A percentile compares a stretch with the other conserved stretches of the same genome.
Conservation (phyloP, 73 alveolate genomes). For the Paramecium octaurelia region DNA sequence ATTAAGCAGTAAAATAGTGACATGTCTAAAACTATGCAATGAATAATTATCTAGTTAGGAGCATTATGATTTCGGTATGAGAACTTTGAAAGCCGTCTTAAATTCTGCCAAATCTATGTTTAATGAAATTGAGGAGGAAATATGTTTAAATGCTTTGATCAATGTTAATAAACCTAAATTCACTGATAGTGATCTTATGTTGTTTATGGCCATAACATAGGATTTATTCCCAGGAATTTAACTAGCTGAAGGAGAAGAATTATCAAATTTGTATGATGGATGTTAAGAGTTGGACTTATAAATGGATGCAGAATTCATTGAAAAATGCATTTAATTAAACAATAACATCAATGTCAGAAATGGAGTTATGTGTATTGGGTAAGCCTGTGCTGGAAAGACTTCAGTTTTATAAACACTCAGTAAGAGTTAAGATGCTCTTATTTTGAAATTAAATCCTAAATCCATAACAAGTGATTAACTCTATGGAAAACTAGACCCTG, state of each 20-base stretch:
- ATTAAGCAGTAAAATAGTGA: slow-evolving; percentile 59
- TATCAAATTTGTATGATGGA: slow-evolving; percentile 60
- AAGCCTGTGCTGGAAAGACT: slow-evolving; percentile 85
- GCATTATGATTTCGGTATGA: slow-evolving; percentile 94
- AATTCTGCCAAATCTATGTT: slow-evolving; percentile 73
- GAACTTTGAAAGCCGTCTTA: slow-evolving; percentile 91
- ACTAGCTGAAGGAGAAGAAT: slow-evolving; percentile 84
- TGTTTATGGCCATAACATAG: slow-evolving; percentile 81
- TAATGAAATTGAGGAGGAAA: slow-evolving; percentile 74
- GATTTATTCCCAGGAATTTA: slow-evolving; percentile 87
- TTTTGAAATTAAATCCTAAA: slow-evolving; percentile 68
- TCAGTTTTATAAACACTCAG: slow-evolving; percentile 78
- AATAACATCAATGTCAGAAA: slow-evolving; percentile 48
- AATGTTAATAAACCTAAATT: slow-evolving; percentile 95
- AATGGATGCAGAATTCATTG: slow-evolving; percentile 87
- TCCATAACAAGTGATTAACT: slow-evolving; percentile 65
- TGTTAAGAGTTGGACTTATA: slow-evolving; percentile 61
- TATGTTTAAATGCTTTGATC: slow-evolving; percentile 73
- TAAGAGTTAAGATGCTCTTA: slow-evolving; percentile 2
- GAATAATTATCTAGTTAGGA: slow-evolving; percentile 84
- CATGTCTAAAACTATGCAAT: slow-evolving; percentile 71
- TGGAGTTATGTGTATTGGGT: slow-evolving; percentile 65
- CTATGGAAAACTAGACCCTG: slow-evolving; percentile 76
- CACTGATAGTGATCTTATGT: slow-evolving; percentile 85
- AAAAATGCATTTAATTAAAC: not conserved